Evolutionary conservation across 2,329 filamentous ascomycete species (phyloP), one percentile per base, ranked within the genome.

Genomic region (Arthrobotrys musiformis): DNA sequence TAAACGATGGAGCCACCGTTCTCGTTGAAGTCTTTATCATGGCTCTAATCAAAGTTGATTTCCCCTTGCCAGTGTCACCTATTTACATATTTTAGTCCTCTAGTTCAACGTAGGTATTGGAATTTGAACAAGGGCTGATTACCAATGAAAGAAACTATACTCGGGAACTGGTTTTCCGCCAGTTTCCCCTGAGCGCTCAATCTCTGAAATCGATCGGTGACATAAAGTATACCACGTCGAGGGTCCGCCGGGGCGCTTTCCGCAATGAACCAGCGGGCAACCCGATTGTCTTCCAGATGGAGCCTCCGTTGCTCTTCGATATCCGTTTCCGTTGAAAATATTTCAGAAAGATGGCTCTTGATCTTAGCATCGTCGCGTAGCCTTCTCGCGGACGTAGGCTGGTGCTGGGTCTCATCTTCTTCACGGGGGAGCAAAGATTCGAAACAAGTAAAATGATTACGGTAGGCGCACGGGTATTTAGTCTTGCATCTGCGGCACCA

Each of bases 81-180:
- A n/a, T n/a, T n/a, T n/a, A n/a, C n/a, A n/a, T n/a, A n/a, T n/a
- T n/a, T n/a, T n/a, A n/a, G n/a, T n/a, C n/a, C n/a, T n/a, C n/a
- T n/a, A n/a, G n/a, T n/a, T n/a, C n/a, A n/a, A n/a, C n/a, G n/a
- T n/a, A n/a, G n/a, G n/a, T n/a, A n/a, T n/a, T n/a, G n/a, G n/a
- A n/a, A n/a, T n/a, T n/a, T n/a, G n/a, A n/a, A n/a, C n/a, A n/a
- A n/a, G n/a, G n/a, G n/a, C n/a, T n/a, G n/a, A n/a, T n/a, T n/a
- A n/a, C n/a, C 66, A 26, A 70, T 44, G 28, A 70, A 61, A 19
- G 66, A 62, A 6, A 70, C 66, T 9, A 70, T 22, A 61, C 66
- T 61, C 6, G 66, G 66, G 42, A 50, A 70, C 52, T 70, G 66
- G 26, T 48, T 48, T 9, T 48, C 44, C 15, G 44, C 44, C 13